Percentiles rank a stretch among this genome's conserved stretches.
Conservation (phyloP, 2,329 filamentous ascomycete genomes). For the Cercospora canescens region DNA sequence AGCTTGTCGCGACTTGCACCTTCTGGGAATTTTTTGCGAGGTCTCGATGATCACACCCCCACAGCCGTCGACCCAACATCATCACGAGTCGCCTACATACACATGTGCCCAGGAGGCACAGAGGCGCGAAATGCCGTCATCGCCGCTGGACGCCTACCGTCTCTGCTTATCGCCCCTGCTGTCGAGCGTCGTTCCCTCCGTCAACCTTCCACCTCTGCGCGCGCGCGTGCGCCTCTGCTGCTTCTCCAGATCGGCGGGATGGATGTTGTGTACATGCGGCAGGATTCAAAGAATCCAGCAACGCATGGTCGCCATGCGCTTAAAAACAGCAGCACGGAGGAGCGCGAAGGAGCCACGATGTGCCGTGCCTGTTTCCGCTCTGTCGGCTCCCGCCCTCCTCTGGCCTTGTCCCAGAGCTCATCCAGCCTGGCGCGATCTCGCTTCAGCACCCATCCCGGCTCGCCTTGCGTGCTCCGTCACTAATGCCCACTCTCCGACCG, state of each 20-base stretch:
- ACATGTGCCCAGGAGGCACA: neutral
- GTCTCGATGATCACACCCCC: conserved; percentile 2
- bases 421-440: conserved; percentile 9
- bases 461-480: conserved; percentile 3
- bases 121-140: neutral
- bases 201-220: neutral
- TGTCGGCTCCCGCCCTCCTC: neutral
- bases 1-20: neutral
- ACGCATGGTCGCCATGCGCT: conserved; percentile 16
- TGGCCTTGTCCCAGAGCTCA: neutral
- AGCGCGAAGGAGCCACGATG: conserved; percentile 12
- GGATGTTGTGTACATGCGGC: conserved; percentile 16
- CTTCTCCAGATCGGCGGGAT: conserved; percentile 16
- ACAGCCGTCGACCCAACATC: neutral
- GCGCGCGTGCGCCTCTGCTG: neutral
- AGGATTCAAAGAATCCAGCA: conserved; percentile 12
- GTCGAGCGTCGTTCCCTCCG: neutral
- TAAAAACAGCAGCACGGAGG: neutral
- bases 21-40: conserved; percentile 12
- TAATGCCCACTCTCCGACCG: neutral
- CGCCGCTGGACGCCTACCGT: neutral
- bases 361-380: conserved; percentile 13
- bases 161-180: neutral
- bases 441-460: neutral
- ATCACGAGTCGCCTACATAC: neutral